phyloP scores from a whole-genome alignment of 352 stramenopile species.

The Globisporangium sylvaticum region DNA sequence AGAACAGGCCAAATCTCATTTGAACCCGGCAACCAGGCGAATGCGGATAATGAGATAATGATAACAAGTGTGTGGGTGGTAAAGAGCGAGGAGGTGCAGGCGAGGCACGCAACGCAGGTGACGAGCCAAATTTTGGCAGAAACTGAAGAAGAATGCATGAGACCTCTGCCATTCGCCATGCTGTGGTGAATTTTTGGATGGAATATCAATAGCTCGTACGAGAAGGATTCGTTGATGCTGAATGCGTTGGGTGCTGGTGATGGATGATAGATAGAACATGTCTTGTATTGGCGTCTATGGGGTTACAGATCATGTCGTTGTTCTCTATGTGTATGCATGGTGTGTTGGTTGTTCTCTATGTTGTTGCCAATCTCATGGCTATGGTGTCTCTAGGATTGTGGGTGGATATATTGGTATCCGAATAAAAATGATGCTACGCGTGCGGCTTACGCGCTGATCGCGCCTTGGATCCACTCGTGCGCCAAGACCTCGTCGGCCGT shows the following conservation, averaged over 20 bases:
- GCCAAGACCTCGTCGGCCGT: slow-evolving; percentile 43
- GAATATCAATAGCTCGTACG: neutral
- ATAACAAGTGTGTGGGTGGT: neutral
- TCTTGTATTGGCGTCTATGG: neutral
- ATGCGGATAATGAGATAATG: neutral
- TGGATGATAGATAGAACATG: neutral
- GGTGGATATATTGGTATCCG: neutral
- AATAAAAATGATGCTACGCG: neutral
- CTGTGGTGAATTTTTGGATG: neutral
- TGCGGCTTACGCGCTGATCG: neutral
- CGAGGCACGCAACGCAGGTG: neutral
- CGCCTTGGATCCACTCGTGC: slow-evolving; percentile 39
- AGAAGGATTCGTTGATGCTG: neutral
- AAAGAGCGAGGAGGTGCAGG: too few relatives aligned
- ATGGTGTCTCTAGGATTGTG: neutral
- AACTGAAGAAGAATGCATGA: neutral
- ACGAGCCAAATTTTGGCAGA: neutral
- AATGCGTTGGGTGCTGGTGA: neutral
- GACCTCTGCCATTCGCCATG: neutral
- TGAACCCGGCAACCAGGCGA: neutral
- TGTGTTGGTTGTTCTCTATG: neutral
- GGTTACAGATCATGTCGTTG: neutral
- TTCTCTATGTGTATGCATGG: neutral
- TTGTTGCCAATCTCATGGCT: neutral
- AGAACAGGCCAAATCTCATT: neutral